phyloP scores from a whole-genome alignment of 306 rosid genomes.

The Corylus avellana region DNA sequence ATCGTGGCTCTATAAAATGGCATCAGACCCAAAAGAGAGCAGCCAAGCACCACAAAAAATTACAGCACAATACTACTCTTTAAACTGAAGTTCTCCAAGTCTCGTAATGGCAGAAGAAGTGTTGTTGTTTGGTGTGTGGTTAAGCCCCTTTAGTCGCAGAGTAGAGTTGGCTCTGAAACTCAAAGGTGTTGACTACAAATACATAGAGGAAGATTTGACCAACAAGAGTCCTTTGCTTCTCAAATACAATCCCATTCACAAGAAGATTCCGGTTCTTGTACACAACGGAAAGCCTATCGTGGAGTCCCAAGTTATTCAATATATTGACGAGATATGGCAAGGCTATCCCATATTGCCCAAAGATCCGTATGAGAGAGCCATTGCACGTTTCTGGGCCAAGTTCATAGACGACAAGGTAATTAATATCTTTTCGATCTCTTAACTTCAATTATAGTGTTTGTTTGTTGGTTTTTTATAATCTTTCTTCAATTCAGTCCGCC shows the following conservation, averaged over 20 bases:
- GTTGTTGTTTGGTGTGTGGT: slow-evolving; percentile 6
- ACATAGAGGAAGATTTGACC: slow-evolving; percentile 26
- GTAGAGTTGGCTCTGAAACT: slow-evolving; percentile 37
- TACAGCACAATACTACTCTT: no score
- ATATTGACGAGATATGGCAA: slow-evolving; percentile 24
- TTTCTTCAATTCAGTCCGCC: no score
- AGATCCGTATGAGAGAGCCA: slow-evolving; percentile 29
- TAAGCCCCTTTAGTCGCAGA: slow-evolving; percentile 30
- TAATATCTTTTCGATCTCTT: background rate
- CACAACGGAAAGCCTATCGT: slow-evolving; percentile 37
- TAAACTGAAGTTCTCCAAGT: no score
- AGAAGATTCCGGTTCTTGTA: slow-evolving; percentile 34
- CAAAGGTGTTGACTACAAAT: slow-evolving; percentile 36
- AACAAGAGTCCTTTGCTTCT: slow-evolving; percentile 38
- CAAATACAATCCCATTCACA: slow-evolving; percentile 41
- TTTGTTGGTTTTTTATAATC: no score
- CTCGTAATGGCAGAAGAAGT: background rate
- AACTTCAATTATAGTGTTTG: background rate
- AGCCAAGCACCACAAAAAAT: no score
- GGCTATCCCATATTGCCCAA: slow-evolving; percentile 29
- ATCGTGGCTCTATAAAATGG: no score
- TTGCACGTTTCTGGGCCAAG: slow-evolving; percentile 44
- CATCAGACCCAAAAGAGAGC: no score
- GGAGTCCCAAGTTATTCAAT: slow-evolving; percentile 16
- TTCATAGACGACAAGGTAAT: slow-evolving; percentile 41